These are phyloP conservation scores for Carex scoparia DNA, from an alignment of 176 grass and related monocot species.

Conservation along the genomic window DNA sequence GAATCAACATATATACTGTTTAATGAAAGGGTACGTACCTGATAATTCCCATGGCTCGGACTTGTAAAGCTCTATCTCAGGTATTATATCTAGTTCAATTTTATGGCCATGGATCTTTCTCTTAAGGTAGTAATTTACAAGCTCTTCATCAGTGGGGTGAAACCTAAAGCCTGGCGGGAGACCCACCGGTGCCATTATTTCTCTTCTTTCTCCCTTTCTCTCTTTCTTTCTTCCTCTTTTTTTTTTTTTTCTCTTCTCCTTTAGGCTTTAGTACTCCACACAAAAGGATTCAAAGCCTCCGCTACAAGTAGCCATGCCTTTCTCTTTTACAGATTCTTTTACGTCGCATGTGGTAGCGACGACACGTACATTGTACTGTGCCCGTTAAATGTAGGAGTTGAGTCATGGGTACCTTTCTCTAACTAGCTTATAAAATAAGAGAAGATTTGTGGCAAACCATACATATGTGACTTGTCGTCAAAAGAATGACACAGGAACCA, in stretches of 20 bases:
- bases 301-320: slow-evolving; percentile 67
- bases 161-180: slow-evolving; percentile 98
- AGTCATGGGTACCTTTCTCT: background rate
- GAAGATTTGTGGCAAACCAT: background rate
- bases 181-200: slow-evolving; percentile 83
- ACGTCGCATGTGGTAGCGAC: slow-evolving; percentile 33
- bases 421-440: slow-evolving; percentile 5
- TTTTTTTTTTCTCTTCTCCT: slow-evolving; percentile 39
- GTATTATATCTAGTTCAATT: slow-evolving; percentile 94
- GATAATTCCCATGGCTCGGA: slow-evolving; percentile 93
- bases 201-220: slow-evolving; percentile 34
- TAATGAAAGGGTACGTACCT: slow-evolving; percentile 37
- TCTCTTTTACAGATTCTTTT: slow-evolving; percentile 68
- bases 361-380: slow-evolving; percentile 39
- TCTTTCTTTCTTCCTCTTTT: slow-evolving; percentile 44
- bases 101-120: slow-evolving; percentile 93
- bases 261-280: slow-evolving; percentile 26
- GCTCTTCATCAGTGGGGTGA: slow-evolving; percentile 92
- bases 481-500: slow-evolving; percentile 1
- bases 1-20: background rate
- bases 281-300: slow-evolving; percentile 93
- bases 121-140: slow-evolving; percentile 97
- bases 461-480: background rate
- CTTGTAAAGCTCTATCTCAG: slow-evolving; percentile 94
- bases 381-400: slow-evolving; percentile 4